Evolutionary conservation across 768 basidiomycete genomes (phyloP), one percentile per base, ranked within the genome.

Genomic region (Russula ochroleuca): DNA sequence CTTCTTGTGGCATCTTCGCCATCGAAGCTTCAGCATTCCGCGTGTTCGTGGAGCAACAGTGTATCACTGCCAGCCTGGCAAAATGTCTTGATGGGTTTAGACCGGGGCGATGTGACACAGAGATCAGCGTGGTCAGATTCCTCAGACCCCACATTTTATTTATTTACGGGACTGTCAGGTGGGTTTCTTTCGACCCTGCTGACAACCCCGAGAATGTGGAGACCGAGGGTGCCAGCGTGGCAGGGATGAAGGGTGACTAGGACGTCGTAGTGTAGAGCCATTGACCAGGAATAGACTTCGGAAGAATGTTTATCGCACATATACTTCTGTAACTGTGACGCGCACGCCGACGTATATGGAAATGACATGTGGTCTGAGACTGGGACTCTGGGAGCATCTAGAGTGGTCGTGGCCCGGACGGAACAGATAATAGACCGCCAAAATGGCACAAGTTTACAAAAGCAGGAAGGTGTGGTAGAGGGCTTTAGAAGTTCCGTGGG

Each of bases 1-100:
- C n/a, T 25, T 21, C 47, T 49, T 49, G 48, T 49, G 14, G 14
- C 15, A 25, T 49, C 19, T n/a, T n/a, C 13, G 28, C 51, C 28
- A 52, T 52, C 33, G n/a, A 33, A n/a, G 19, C 11, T 54, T 9
- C 37, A 40, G 37, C 25, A 25, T 21, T n/a, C 35, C 6, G 43
- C 31, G 19, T n/a, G 14, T 28, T 21, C 3, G 19, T 17, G n/a
- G 48, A 49, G 47, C 38, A 15, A 19, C 14, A 17, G 19, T 9
- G 38, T 14, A 47, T 47, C 43, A n/a, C 15, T 41, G 37, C 51
- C 25, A 64, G 58, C 17, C 49, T 38, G 43, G 57, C 43, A 63
- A 19, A 58, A 43, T 52, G 37, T 19, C 41, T 50, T n/a, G 14
- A 43, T 53, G 49, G 38, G 28, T 21, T 41, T 41, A 52, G 13